Conservation (phyloP, 2,329 filamentous ascomycete genomes). For the Paecilomyces niveus region DNA sequence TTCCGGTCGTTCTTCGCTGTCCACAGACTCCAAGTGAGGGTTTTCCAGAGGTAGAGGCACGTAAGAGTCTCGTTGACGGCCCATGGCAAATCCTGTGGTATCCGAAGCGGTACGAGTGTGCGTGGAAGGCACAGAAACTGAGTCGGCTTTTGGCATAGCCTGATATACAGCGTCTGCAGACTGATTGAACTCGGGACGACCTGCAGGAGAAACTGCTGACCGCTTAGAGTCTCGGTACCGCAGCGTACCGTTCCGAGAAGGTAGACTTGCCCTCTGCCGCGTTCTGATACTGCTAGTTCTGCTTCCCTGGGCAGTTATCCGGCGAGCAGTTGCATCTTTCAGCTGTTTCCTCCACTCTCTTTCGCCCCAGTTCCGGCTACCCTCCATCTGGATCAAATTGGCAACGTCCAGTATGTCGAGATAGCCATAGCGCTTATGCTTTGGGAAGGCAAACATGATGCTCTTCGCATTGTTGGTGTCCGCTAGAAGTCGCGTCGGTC, state of each 20-base stretch:
- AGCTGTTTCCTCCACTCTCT: slow-evolving; percentile 82
- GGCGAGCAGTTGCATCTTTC: slow-evolving; percentile 71
- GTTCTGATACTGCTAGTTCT: slow-evolving; percentile 51
- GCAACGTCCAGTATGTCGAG: slow-evolving; percentile 82
- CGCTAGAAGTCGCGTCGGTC: slow-evolving; percentile 76
- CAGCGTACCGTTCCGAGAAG: slow-evolving; percentile 26
- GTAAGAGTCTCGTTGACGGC: slow-evolving; percentile 2
- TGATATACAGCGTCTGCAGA: slow-evolving; percentile 30
- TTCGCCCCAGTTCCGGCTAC: slow-evolving; percentile 72
- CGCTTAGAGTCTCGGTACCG: slow-evolving; percentile 23
- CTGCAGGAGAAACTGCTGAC: slow-evolving; percentile 11
- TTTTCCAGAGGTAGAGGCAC: slow-evolving; percentile 9
- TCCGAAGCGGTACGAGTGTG: slow-evolving; percentile 28
- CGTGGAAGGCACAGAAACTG: slow-evolving; percentile 9
- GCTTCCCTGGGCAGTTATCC: slow-evolving; percentile 30
- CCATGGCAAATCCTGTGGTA: slow-evolving; percentile 15
- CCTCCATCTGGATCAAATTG: slow-evolving; percentile 68
- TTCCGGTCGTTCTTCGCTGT: slow-evolving; percentile 13
- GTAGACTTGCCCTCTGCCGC: slow-evolving; percentile 30
- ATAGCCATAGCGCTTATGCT: slow-evolving; percentile 80
- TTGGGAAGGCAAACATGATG: slow-evolving; percentile 97
- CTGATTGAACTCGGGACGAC: slow-evolving; percentile 23
- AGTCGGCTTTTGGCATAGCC: slow-evolving; percentile 17
- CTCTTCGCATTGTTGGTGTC: slow-evolving; percentile 81
- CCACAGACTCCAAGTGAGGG: not conserved